Evolutionary conservation across 306 rosid genomes (phyloP).

Genomic region (Vigna reflexopilosa): DNA sequence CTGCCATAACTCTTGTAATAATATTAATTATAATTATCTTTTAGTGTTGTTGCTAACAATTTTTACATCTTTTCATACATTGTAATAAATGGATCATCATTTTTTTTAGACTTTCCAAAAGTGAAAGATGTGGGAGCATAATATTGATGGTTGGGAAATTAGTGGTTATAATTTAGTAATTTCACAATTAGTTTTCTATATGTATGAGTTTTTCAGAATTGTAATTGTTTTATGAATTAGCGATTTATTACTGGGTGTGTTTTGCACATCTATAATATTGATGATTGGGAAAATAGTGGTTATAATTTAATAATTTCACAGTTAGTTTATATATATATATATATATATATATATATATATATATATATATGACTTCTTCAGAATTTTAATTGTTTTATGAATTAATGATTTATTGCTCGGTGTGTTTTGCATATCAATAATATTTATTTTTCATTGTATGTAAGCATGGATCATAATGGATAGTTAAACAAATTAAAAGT

Average conservation of each 20-base stretch:
- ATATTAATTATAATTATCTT: slow-evolving; percentile 5
- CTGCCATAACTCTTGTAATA: slow-evolving; percentile 7
- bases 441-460: too few relatives aligned
- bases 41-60: slow-evolving; percentile 30
- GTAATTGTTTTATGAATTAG: too few relatives aligned
- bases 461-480: background rate
- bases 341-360: too few relatives aligned
- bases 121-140: background rate
- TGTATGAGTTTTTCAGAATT: too few relatives aligned
- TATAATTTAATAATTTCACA: background rate
- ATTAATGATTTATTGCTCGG: too few relatives aligned
- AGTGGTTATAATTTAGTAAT: background rate
- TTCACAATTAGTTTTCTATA: background rate
- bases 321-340: background rate
- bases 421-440: too few relatives aligned
- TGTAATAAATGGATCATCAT: slow-evolving; percentile 24
- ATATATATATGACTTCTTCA: too few relatives aligned
- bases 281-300: background rate
- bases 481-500: too few relatives aligned
- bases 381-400: too few relatives aligned
- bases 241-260: too few relatives aligned
- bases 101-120: slow-evolving; percentile 8
- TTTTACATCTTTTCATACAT: slow-evolving; percentile 36
- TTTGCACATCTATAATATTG: too few relatives aligned
- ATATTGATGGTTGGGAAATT: background rate